Evolutionary conservation across 1,284 basidiomycete genomes (phyloP), one percentile per base, ranked within the genome.

Genomic region (Macrocystidia cucumis): DNA sequence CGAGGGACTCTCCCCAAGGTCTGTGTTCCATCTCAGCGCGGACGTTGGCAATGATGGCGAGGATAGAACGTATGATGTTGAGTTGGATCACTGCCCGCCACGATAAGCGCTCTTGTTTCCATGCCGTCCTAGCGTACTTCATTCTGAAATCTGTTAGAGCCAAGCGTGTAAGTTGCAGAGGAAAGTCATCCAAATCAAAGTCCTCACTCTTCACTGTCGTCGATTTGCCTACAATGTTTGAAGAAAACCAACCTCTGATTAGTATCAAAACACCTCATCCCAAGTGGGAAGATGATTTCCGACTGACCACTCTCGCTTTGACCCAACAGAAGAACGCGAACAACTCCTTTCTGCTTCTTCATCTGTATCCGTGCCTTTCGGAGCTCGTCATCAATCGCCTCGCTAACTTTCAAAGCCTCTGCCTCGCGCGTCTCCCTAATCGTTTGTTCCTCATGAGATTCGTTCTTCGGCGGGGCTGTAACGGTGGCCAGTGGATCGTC

Each of bases 61-160:
- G 67, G 26, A 79, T 57, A 25, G 73, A 72, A 17, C 72, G 69
- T 35, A 79, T 65, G 45, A 82, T 68, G 53, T 81, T 82, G 48
- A 81, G 69, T 43, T 78, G 76, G 37, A 81, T 72, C 41, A 81
- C 74, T 1, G 73, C 58, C 11, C 74, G 63, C 78, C 78, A 81
- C 2, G 71, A 72, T 0, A 60, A 56, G 29, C 72, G 73, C 44
- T 82, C 78, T 1, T 60, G 55, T 19, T 59, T 56, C 65, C 79
- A 81, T 22, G 64, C 63, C 28, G 65, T 56, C 11, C 57, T 62
- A 1, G 72, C 69, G 35, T 73, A 74, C 25, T 59, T 62, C 51
- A 75, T 60, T 24, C 70, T 67, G 40, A 73, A 69, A 41, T 67
- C 65, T 74, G 43, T 11, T 11, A 9, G 4, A 28, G 29, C 6